Evolutionary conservation across 208 protist genomes (phyloP).

Genomic region (Herpetomonas samuelpessoai): DNA sequence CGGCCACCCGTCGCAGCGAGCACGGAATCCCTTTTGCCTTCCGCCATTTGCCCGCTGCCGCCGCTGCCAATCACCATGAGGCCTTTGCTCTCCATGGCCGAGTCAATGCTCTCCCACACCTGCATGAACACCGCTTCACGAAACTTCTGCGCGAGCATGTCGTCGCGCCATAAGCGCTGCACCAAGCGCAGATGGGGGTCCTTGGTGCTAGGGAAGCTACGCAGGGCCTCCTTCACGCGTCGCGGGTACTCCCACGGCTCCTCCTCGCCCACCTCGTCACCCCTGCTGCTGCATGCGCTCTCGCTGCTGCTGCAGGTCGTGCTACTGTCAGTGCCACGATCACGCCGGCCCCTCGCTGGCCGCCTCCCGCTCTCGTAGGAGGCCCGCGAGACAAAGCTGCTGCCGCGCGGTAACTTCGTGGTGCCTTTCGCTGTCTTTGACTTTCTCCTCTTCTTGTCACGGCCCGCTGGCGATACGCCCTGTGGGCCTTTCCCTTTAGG

Average conservation of each 20-base stretch:
- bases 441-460: neutral
- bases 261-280: neutral
- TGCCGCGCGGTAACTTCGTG: too few species aligned
- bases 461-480: too few species aligned
- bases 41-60: slow-evolving; percentile 7
- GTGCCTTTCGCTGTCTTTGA: neutral
- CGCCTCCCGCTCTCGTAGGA: too few species aligned
- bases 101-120: slow-evolving; percentile 45
- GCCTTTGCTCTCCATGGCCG: slow-evolving; percentile 28
- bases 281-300: too few species aligned
- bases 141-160: slow-evolving; percentile 23
- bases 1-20: slow-evolving; percentile 11
- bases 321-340: too few species aligned
- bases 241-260: neutral
- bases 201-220: slow-evolving; percentile 11
- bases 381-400: too few species aligned
- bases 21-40: slow-evolving; percentile 15
- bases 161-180: slow-evolving; percentile 48
- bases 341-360: too few species aligned
- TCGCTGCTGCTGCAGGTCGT: too few species aligned
- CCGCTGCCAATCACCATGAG: slow-evolving; percentile 5
- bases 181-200: slow-evolving; percentile 16
- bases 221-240: slow-evolving; percentile 5
- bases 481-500: neutral
- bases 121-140: slow-evolving; percentile 33